Evolutionary conservation across 306 rosid species (phyloP).

Genomic region (Vigna radiata): DNA sequence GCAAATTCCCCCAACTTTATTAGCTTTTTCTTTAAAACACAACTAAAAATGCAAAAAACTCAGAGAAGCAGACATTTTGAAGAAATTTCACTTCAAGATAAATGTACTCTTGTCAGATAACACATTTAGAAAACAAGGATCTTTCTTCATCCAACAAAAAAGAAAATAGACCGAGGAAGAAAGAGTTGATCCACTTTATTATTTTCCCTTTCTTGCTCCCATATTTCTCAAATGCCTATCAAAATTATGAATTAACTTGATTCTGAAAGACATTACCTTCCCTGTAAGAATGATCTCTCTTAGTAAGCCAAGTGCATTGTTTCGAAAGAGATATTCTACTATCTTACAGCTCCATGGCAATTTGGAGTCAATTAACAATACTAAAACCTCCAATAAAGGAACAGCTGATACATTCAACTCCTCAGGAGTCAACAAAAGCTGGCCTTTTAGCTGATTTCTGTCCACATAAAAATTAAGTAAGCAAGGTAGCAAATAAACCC

Average conservation of each 20-base stretch:
- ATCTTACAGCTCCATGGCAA: constrained; percentile 28
- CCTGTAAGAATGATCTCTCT: constrained; percentile 18
- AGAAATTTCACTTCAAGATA: constrained; percentile 4
- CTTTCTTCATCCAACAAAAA: constrained; percentile 2
- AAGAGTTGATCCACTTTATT: neutral
- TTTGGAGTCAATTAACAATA: constrained; percentile 14
- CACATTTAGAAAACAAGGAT: constrained; percentile 1
- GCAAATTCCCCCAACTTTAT: neutral
- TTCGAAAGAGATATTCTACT: constrained; percentile 8
- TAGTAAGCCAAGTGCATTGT: constrained; percentile 8
- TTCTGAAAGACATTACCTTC: constrained; percentile 14
- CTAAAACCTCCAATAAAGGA: constrained; percentile 27
- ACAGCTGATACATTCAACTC: constrained; percentile 14
- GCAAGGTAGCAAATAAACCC: neutral
- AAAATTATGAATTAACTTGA: neutral
- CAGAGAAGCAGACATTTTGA: constrained; percentile 18
- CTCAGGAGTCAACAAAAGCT: constrained; percentile 14
- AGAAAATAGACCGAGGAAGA: neutral
- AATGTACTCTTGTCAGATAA: constrained; percentile 1
- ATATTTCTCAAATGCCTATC: neutral
- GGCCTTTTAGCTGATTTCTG: constrained; percentile 15
- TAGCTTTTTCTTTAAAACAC: neutral
- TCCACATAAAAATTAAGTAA: constrained; percentile 1
- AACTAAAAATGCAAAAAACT: neutral
- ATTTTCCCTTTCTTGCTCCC: constrained; percentile 9